Evolutionary conservation across 1,139 yeast genomes (phyloP).

Genomic region (Pichia norvegensis): DNA sequence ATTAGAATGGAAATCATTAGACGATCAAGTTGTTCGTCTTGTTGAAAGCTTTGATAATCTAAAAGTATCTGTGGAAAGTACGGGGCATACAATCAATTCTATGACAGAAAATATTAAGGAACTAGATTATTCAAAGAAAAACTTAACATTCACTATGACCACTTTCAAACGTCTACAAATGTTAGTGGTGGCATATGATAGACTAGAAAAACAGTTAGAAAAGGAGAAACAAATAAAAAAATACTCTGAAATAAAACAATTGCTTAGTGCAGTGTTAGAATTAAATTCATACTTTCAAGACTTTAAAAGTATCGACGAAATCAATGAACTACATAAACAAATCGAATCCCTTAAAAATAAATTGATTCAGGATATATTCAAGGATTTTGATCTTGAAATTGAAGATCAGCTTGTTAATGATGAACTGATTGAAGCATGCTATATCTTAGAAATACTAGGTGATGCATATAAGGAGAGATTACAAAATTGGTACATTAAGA

Average conservation of each 20-base stretch:
- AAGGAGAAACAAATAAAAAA: constrained; percentile 32
- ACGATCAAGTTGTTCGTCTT: constrained; percentile 33
- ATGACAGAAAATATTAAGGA: constrained; percentile 75
- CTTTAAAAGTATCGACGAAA: constrained; percentile 77
- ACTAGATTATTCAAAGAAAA: constrained; percentile 75
- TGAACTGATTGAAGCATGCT: constrained; percentile 55
- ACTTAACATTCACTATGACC: constrained; percentile 77
- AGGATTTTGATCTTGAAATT: constrained; percentile 53
- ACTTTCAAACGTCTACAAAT: constrained; percentile 81
- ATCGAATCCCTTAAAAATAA: constrained; percentile 58
- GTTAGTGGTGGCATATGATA: constrained; percentile 70
- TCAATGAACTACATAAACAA: constrained; percentile 58
- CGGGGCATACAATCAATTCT: constrained; percentile 55
- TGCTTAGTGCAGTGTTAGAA: constrained; percentile 73
- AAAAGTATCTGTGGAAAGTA: constrained; percentile 40
- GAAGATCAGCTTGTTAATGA: constrained; percentile 27
- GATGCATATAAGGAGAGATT: constrained; percentile 52
- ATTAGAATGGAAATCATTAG: constrained; percentile 26
- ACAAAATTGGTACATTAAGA: constrained; percentile 65
- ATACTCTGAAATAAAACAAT: constrained; percentile 59
- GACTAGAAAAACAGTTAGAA: constrained; percentile 43
- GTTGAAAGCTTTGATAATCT: constrained; percentile 37
- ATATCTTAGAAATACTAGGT: constrained; percentile 62
- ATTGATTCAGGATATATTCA: constrained; percentile 64
- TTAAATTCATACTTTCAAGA: constrained; percentile 69